These are phyloP conservation scores for Zygoascus tannicola DNA, from an alignment of 805 yeast genomes.

Conservation along the genomic window DNA sequence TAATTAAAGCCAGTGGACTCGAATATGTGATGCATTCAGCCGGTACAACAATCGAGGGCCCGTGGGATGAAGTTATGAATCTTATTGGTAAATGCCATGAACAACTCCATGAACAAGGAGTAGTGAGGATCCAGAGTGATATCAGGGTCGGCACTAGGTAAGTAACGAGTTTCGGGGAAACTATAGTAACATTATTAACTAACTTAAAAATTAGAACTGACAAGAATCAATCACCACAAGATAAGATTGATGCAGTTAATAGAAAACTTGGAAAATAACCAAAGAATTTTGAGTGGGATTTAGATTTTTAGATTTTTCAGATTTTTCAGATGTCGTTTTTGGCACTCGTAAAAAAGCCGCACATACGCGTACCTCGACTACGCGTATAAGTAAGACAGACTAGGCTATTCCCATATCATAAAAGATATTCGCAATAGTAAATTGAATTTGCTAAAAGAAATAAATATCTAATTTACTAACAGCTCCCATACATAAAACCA, in stretches of 20 bases:
- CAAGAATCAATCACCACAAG: constrained; percentile 61
- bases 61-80: constrained; percentile 82
- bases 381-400: background rate
- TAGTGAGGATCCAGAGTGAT: constrained; percentile 74
- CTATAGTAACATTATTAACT: too few species aligned
- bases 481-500: constrained; percentile 4
- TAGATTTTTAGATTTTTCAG: too few species aligned
- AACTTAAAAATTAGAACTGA: constrained; percentile 40
- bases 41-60: constrained; percentile 86
- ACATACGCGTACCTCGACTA: too few species aligned
- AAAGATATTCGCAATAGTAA: background rate
- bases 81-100: constrained; percentile 73
- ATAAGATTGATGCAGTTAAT: constrained; percentile 54
- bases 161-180: background rate
- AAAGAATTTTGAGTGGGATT: too few species aligned
- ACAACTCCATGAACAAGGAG: constrained; percentile 59
- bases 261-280: constrained; percentile 9
- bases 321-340: too few species aligned
- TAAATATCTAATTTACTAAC: constrained; percentile 2
- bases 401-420: constrained; percentile 2
- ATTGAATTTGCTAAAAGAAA: background rate
- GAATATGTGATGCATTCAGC: constrained; percentile 76
- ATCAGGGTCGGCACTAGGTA: constrained; percentile 70
- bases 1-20: constrained; percentile 53
- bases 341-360: too few species aligned